Evolutionary conservation across 768 basidiomycete genomes (phyloP), one percentile per base, ranked within the genome.

Genomic region (Daedaleopsis sinensis): DNA sequence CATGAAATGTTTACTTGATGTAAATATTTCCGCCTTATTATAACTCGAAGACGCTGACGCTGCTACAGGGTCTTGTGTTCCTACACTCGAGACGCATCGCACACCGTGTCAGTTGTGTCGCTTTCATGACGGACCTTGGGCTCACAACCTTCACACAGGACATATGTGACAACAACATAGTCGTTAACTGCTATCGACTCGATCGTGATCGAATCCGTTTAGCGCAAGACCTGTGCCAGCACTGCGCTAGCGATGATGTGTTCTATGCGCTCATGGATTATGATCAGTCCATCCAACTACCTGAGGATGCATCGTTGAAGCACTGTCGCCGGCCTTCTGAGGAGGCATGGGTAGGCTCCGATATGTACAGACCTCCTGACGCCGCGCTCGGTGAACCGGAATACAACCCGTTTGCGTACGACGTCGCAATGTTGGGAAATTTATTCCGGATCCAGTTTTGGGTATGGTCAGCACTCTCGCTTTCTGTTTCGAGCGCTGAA

Each of bases 401-500:
- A 21, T 58, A 58, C 19, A 51, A 58, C 12, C 48, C 57, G 6
- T 58, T 58, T 27, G 57, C 57, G 3, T 51, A 18, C 21, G 57
- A 58, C 48, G 57, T 58, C 38, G 57, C 38, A 4, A 50, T 36
- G 16, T 39, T 58, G 9, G 57, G 57, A 23, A 58, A 58, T 24
- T 6, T 58, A 36, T 58, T 37, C 18, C 27, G 56, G 36, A 13
- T 39, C 56, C 48, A 39, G 21, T 50, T 57, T 36, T 38, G 24
- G 19, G 56, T 57, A 21, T 37, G 56, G 10, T 6, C n/a, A 18
- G 10, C 18, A 18, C 15, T 12, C 46, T 23, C 7, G 21, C 21
- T 49, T 19, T 18, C 24, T 19, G 9, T 11, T 35, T 11, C 7
- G 5, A 36, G 13, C 5, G 42, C 42, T 43, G 42, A 43, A 43